Base-by-base conservation (phyloP, 108 stramenopile species). In the Schizochytrium sp. region DNA sequence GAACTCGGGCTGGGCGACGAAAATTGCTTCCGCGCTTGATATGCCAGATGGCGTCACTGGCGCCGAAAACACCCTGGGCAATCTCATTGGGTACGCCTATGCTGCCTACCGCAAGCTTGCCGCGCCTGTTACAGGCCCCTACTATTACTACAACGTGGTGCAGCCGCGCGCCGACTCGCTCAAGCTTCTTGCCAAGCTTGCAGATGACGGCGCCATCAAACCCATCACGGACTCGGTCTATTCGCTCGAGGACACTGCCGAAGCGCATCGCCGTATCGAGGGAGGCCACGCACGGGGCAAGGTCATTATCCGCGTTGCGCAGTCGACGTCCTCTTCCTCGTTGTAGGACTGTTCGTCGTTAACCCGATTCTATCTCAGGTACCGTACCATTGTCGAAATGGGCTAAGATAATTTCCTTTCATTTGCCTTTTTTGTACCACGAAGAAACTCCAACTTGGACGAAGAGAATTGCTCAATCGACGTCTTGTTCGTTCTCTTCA, bases 41-140 rank as follows among this genome's bases (percentile, higher is more conserved):
- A 69, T 69, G 10, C 63, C 63, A 23, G 63, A 69, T 69, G 63
- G 63, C 57, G 72, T 89, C 16, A 89, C 60, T 19, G 89, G 89
- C 16, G 60, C 89, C 0, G 89, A 60, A 6, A 87, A 87, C 60
- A 69, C 63, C 25, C 63, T 69, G 10, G 63, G 63, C 25, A 69
- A 41, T 23, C 63, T 69, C 21, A 23, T 69, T 18, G 63, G 63
- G 34, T 69, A 69, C 41, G 63, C 63, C 25, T 69, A 69, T 18
- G 63, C 63, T 18, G 63, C 63, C 25, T 69, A 69, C 4, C 63
- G 63, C 41, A 69, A 69, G 63, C 63, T 69, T 3, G 63, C 63
- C 25, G 63, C 63, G 6, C 63, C 63, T 10, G 25, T 69, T 41
- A 18, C 18, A 8, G 63, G 63, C 25, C 63, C 63, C 0, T 41